These are phyloP conservation scores for Leptographium wingfieldii DNA, from an alignment of 2,329 filamentous ascomycete genomes.

Conservation along the genomic window DNA sequence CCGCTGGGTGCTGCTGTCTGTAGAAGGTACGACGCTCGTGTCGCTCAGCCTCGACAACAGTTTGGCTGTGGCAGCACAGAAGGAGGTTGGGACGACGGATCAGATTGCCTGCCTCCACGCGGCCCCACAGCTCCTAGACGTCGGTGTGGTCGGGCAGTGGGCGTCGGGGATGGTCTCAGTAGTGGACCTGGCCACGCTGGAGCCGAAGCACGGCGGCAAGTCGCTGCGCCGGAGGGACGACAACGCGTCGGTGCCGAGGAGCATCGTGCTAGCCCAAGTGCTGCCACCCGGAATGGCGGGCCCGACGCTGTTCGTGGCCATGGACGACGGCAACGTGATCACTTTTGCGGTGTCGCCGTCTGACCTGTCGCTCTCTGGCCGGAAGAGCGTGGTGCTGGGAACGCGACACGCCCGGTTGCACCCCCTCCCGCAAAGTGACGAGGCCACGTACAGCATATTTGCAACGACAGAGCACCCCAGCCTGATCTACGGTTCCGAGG, in stretches of 20 bases:
- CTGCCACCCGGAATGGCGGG: constrained; percentile 44
- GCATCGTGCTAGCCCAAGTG: constrained; percentile 67
- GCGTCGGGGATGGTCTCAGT: constrained; percentile 68
- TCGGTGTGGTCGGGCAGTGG: constrained; percentile 82
- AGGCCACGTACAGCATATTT: constrained; percentile 66
- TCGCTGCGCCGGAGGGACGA: constrained; percentile 47
- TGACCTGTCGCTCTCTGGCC: constrained; percentile 52
- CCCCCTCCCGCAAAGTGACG: constrained; percentile 54
- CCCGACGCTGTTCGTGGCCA: constrained; percentile 73
- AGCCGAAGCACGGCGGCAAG: constrained; percentile 49
- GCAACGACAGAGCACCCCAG: constrained; percentile 90
- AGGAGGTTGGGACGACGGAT: constrained; percentile 50
- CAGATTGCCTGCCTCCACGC: constrained; percentile 81
- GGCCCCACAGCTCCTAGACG: constrained; percentile 45
- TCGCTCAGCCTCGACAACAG: constrained; percentile 51
- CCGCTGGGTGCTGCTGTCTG: constrained; percentile 56
- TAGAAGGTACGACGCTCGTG: constrained; percentile 61
- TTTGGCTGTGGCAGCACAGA: constrained; percentile 43
- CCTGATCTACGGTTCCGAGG: constrained; percentile 81
- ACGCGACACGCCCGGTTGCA: constrained; percentile 76
- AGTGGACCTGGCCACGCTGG: constrained; percentile 53
- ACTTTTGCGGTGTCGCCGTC: constrained; percentile 60
- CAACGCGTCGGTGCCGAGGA: constrained; percentile 67
- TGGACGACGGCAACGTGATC: constrained; percentile 85
- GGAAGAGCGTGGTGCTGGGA: constrained; percentile 74